phyloP scores from a whole-genome alignment of 2,329 filamentous ascomycete species.

The Triangularia setosa region DNA sequence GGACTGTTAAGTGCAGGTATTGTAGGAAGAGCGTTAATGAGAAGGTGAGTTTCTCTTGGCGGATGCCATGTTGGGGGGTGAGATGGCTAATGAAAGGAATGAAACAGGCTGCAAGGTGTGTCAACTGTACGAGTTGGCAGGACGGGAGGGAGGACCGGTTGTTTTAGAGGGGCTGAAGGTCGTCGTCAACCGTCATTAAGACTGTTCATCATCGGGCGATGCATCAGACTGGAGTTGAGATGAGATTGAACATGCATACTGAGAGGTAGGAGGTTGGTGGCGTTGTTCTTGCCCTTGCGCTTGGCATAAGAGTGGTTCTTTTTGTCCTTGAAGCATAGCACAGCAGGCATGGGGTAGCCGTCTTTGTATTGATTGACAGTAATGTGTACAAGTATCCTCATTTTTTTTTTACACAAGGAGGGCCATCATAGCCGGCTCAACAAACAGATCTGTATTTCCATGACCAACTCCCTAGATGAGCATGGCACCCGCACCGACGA shows the following conservation, averaged over 20 bases:
- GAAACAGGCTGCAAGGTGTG: conserved; percentile 40
- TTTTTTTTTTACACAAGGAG: neutral
- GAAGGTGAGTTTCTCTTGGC: conserved; percentile 45
- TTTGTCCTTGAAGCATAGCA: neutral
- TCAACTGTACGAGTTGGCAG: conserved; percentile 50
- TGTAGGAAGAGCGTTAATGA: conserved; percentile 61
- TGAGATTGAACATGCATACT: neutral
- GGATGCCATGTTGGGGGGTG: neutral
- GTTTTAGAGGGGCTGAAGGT: neutral
- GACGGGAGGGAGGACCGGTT: conserved; percentile 45
- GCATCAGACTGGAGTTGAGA: neutral
- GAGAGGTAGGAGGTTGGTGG: neutral
- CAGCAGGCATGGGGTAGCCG: neutral
- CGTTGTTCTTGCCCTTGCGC: neutral
- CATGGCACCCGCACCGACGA: conserved; percentile 33
- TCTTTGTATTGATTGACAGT: neutral
- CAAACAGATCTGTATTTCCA: neutral
- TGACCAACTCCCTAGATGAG: conserved; percentile 28
- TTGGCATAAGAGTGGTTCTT: neutral
- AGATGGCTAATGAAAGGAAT: neutral
- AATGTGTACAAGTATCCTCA: neutral
- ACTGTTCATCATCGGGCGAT: neutral
- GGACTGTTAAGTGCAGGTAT: conserved; percentile 64
- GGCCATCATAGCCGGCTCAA: neutral
- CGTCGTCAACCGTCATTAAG: neutral